Evolutionary conservation across 352 stramenopile species (phyloP).

Genomic region (Phytophthora brassicae): DNA sequence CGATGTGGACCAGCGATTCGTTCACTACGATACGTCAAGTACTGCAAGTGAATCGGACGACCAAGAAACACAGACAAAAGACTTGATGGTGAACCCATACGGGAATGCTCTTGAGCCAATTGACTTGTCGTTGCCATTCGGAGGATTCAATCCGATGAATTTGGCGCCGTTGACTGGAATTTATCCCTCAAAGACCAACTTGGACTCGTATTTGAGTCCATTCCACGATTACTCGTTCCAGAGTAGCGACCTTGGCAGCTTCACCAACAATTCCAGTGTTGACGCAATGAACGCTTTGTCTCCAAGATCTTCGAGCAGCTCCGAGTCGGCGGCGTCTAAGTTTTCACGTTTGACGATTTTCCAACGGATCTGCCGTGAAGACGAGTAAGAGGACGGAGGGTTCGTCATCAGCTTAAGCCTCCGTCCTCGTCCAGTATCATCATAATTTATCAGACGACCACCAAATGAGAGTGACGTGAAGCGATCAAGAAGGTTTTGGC

Average conservation of each 20-base stretch:
- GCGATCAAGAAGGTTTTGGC: slow-evolving; percentile 19
- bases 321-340: slow-evolving; percentile 42
- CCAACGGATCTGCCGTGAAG: slow-evolving; percentile 80
- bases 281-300: slow-evolving; percentile 41
- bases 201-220: slow-evolving; percentile 49
- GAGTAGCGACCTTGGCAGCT: slow-evolving; percentile 34
- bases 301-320: slow-evolving; percentile 34
- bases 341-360: slow-evolving; percentile 82
- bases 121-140: slow-evolving; percentile 63
- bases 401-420: slow-evolving; percentile 17
- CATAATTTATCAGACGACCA: slow-evolving; percentile 57
- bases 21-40: slow-evolving; percentile 51
- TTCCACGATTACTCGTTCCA: slow-evolving; percentile 52
- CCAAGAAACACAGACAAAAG: slow-evolving; percentile 45
- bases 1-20: slow-evolving; percentile 42
- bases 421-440: slow-evolving; percentile 22
- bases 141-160: slow-evolving; percentile 60
- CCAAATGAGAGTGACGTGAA: slow-evolving; percentile 30
- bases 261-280: slow-evolving; percentile 35
- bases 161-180: slow-evolving; percentile 48
- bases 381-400: slow-evolving; percentile 34
- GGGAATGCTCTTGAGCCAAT: slow-evolving; percentile 56
- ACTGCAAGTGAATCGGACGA: slow-evolving; percentile 74
- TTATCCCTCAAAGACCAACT: slow-evolving; percentile 26
- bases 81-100: slow-evolving; percentile 74